Conservation (phyloP, 2,329 filamentous ascomycete species). For the Diaporthe eres region DNA sequence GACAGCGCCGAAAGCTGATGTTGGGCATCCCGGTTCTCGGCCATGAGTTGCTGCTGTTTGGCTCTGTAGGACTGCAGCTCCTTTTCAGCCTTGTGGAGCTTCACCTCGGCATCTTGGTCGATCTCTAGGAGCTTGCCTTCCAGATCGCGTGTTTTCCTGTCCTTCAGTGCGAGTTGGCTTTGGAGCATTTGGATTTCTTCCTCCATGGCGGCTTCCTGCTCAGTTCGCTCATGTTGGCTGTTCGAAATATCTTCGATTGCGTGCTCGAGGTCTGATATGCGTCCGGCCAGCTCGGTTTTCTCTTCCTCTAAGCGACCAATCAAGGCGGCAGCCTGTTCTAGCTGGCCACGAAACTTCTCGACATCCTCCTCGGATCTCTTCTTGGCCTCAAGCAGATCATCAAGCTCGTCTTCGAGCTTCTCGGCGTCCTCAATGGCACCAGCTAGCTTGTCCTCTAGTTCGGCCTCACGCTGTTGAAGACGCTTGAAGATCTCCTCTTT, state of each 20-base stretch:
- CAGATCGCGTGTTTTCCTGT: constrained; percentile 89
- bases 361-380: constrained; percentile 90
- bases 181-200: constrained; percentile 93
- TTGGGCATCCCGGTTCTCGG: constrained; percentile 86
- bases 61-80: constrained; percentile 82
- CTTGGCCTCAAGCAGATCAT: constrained; percentile 89
- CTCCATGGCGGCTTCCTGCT: constrained; percentile 81
- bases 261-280: constrained; percentile 77
- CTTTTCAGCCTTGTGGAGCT: constrained; percentile 82
- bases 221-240: constrained; percentile 79
- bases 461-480: constrained; percentile 90
- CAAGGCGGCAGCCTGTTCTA: constrained; percentile 91
- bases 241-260: constrained; percentile 79
- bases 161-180: constrained; percentile 89
- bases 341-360: constrained; percentile 81
- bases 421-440: constrained; percentile 96
- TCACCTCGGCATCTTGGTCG: constrained; percentile 91
- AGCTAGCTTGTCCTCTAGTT: constrained; percentile 92
- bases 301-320: constrained; percentile 90
- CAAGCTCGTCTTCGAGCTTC: constrained; percentile 91
- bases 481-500: constrained; percentile 99
- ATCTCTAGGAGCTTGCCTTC: constrained; percentile 86
- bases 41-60: constrained; percentile 81
- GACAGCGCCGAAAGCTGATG: constrained; percentile 90
- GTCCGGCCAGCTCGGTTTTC: constrained; percentile 80